These are phyloP conservation scores for Penicillium ochrochloron DNA, from an alignment of 495 filamentous ascomycete species.

Conservation along the genomic window DNA sequence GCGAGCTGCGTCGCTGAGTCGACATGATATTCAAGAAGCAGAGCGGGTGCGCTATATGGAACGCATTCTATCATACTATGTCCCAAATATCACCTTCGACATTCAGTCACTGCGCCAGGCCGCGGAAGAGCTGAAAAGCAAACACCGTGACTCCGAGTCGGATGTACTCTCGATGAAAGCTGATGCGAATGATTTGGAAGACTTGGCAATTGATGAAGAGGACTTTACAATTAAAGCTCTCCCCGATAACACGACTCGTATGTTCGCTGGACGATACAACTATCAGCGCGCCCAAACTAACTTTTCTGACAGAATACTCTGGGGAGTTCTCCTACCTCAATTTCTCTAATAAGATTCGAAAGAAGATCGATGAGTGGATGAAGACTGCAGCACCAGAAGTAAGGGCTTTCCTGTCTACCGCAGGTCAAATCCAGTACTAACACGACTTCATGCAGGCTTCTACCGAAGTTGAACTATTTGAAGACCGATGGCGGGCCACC, in stretches of 20 bases:
- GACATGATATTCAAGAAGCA: slow-evolving; percentile 49
- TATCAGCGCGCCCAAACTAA: neutral
- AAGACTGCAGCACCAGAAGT: slow-evolving; percentile 50
- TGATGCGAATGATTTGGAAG: slow-evolving; percentile 47
- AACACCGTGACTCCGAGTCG: slow-evolving; percentile 44
- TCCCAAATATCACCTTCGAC: slow-evolving; percentile 50
- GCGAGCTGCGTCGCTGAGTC: slow-evolving; percentile 40
- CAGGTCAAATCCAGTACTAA: slow-evolving; percentile 13
- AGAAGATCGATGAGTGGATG: slow-evolving; percentile 56
- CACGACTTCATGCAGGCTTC: slow-evolving; percentile 33
- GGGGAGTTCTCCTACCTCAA: slow-evolving; percentile 58
- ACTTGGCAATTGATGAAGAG: slow-evolving; percentile 50
- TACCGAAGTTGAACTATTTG: slow-evolving; percentile 48
- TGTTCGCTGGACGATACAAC: slow-evolving; percentile 15
- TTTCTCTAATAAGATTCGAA: slow-evolving; percentile 54
- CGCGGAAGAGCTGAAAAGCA: slow-evolving; percentile 44
- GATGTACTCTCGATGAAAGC: slow-evolving; percentile 39
- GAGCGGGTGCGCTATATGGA: slow-evolving; percentile 53
- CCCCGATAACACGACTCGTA: slow-evolving; percentile 54
- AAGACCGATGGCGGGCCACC: slow-evolving; percentile 54
- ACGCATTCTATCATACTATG: slow-evolving; percentile 46
- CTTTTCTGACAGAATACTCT: slow-evolving; percentile 48
- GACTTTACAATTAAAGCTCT: slow-evolving; percentile 53
- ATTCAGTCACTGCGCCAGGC: slow-evolving; percentile 47
- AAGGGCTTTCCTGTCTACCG: slow-evolving; percentile 12